Evolutionary conservation across 805 yeast species (phyloP).

Genomic region (Teunomyces stri): DNA sequence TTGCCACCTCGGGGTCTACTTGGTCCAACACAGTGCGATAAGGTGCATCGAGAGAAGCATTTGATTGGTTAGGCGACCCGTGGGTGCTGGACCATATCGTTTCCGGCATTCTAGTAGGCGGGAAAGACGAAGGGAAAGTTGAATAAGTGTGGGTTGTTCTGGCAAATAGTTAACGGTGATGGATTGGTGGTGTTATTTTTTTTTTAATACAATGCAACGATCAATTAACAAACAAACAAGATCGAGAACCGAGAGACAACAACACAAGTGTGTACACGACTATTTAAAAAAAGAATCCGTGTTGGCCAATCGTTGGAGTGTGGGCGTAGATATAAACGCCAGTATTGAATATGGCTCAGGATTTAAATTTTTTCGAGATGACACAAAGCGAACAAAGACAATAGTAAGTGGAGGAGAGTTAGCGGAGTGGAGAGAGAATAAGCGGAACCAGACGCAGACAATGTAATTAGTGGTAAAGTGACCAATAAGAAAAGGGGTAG

Average conservation of each 20-base stretch:
- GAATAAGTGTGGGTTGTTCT: too few species aligned
- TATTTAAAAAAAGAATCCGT: too few species aligned
- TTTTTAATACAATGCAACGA: background rate
- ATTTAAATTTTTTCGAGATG: slow-evolving; percentile 1
- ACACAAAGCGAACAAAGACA: background rate
- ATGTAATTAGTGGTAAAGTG: background rate
- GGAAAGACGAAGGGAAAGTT: background rate
- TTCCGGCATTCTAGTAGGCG: slow-evolving; percentile 28
- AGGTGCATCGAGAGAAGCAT: slow-evolving; percentile 14
- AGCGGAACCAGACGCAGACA: background rate
- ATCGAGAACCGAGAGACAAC: background rate
- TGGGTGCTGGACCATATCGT: slow-evolving; percentile 41
- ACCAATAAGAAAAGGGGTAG: background rate
- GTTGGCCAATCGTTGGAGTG: too few species aligned
- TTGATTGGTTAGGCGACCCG: slow-evolving; percentile 10
- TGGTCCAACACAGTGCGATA: slow-evolving; percentile 35
- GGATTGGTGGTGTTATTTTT: too few species aligned
- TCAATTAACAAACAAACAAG: background rate
- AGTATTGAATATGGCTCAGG: background rate
- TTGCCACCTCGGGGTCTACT: slow-evolving; percentile 42
- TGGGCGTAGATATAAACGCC: background rate
- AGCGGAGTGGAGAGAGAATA: background rate
- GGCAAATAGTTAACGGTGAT: too few species aligned
- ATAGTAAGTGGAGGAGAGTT: background rate
- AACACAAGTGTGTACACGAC: too few species aligned